Percentiles rank a stretch among this genome's conserved stretches.
These are phyloP conservation scores for Eucalyptus erythrocorys DNA, from an alignment of 345 rosid species.

Conservation along the genomic window DNA sequence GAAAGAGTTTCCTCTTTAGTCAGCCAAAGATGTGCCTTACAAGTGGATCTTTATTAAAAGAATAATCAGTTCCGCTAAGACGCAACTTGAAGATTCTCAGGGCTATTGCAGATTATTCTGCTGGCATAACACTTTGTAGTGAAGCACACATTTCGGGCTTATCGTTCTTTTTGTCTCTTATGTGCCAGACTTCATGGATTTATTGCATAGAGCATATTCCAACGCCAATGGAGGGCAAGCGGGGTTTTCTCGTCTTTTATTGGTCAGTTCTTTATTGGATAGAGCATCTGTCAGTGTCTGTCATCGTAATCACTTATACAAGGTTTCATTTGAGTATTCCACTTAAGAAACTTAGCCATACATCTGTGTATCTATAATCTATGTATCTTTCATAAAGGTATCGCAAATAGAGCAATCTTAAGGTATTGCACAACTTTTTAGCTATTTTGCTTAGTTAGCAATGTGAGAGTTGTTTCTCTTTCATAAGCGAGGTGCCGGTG, in stretches of 20 bases:
- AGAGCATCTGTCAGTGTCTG: not conserved
- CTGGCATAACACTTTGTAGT: not conserved
- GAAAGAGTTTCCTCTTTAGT: not conserved
- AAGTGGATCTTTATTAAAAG: not conserved
- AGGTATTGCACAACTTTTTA: not conserved
- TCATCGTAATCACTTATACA: not conserved
- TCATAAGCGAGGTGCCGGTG: not conserved
- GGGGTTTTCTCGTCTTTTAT: not conserved
- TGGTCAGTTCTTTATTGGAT: not conserved
- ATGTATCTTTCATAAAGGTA: not conserved
- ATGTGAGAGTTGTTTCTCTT: not conserved
- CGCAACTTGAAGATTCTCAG: not conserved
- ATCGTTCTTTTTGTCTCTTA: not conserved
- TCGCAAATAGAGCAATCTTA: not conserved
- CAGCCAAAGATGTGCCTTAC: not conserved
- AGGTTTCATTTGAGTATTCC: not conserved
- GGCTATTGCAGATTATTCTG: not conserved
- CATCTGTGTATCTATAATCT: not conserved
- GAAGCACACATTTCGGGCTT: not conserved
- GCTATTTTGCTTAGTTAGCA: not conserved
- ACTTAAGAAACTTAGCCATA: not conserved
- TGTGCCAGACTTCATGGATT: not conserved
- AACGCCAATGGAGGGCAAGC: not conserved
- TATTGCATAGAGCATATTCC: not conserved
- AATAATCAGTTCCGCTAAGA: not conserved